Evolutionary conservation across 768 basidiomycete genomes (phyloP), one percentile per base, ranked within the genome.

Genomic region (Gloeopeniophorella convolvens): DNA sequence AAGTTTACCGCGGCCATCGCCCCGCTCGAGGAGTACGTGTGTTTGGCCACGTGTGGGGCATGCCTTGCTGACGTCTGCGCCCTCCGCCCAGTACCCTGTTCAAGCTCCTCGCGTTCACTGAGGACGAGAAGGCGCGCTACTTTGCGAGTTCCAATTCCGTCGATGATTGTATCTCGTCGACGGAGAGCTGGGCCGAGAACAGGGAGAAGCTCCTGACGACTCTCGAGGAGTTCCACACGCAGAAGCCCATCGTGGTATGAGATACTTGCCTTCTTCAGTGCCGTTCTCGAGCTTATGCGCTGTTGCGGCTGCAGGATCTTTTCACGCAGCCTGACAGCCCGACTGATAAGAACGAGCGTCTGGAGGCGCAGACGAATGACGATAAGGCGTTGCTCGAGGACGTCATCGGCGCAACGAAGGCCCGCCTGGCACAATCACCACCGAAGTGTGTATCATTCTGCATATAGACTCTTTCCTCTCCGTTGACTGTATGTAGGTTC

Each of bases 1-100:
- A 59, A 51, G 26, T 59, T 43, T 30, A 47, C 58, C 4, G 12
- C 11, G 12, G 59, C 59, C n/a, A 56, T 59, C 21, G 57, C 55
- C 11, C 59, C 59, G n/a, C 33, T 59, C 5, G 59, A 59, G 15
- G 39, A 55, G 59, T 59, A 27, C 26, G 51, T 39, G 8, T 20
- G 21, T 3, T 28, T 1, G 21, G 4, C 13, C 34, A 21, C 24
- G 12, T 35, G 15, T 33, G 18, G 11, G 28, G 30, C 13, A 5
- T 33, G 28, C 27, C 33, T n/a, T 21, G 10, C 40, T 47, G 51
- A 47, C 33, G 4, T 32, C 21, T n/a, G 32, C 20, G 4, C n/a
- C 24, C 24, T 10, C 42, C 37, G 9, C n/a, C 13, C 26, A 56
- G 54, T 0, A 31, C 47, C 40, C 37, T 56, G 27, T 53, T 56